Evolutionary conservation across 2,329 filamentous ascomycete genomes (phyloP).

Genomic region (Diaporthe destruens): DNA sequence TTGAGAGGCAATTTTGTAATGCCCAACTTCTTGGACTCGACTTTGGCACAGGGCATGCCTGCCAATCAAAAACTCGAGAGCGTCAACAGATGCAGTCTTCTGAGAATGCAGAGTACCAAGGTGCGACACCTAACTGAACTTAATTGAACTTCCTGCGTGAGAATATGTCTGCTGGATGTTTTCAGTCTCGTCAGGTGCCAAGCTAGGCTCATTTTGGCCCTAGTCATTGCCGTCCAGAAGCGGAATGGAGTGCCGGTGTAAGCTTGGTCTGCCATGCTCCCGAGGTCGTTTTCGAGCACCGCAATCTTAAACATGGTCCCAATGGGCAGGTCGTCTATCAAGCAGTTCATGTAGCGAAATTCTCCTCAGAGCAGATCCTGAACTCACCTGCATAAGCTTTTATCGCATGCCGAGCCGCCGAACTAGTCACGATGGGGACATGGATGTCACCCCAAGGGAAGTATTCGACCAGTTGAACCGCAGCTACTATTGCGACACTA

Average conservation of each 20-base stretch:
- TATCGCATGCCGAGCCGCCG: neutral
- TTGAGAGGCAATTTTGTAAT: neutral
- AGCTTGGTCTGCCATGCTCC: neutral
- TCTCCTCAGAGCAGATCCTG: neutral
- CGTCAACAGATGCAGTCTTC: neutral
- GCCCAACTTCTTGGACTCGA: neutral
- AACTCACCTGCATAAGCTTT: conserved; percentile 19
- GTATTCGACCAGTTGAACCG: conserved; percentile 7
- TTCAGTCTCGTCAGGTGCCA: neutral
- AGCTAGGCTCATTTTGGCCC: neutral
- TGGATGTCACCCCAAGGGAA: neutral
- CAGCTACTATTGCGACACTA: conserved; percentile 22
- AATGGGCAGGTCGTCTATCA: neutral
- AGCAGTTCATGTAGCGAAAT: neutral
- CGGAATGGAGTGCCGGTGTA: neutral
- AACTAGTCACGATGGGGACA: neutral
- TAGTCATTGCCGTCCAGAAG: neutral
- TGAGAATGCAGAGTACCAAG: neutral
- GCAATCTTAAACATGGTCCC: neutral
- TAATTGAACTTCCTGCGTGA: neutral
- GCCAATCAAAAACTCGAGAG: neutral
- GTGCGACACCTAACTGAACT: neutral
- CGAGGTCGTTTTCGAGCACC: neutral
- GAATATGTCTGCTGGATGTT: neutral
- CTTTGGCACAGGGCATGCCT: neutral